Evolutionary conservation across 768 basidiomycete genomes (phyloP).

Genomic region (Lentinula raphanica): DNA sequence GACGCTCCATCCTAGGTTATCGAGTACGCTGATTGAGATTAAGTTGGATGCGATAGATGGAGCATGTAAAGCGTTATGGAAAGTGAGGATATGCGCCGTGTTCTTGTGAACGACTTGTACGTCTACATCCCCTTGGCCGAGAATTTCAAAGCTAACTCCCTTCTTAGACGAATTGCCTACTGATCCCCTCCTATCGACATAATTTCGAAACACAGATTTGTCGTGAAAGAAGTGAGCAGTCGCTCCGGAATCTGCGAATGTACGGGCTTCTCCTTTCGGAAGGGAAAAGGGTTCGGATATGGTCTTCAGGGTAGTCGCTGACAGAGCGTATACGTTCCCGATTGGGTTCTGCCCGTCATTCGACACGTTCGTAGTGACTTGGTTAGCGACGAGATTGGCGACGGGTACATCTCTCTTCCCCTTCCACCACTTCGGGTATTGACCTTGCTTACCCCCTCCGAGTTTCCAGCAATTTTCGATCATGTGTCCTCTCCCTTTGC

Average conservation of each 20-base stretch:
- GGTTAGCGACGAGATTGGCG: too few relatives aligned
- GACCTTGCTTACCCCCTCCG: too few relatives aligned
- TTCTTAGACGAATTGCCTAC: background rate
- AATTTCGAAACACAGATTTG: background rate
- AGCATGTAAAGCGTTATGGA: constrained; percentile 10
- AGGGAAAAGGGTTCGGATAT: too few relatives aligned
- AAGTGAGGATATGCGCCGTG: background rate
- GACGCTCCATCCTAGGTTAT: background rate
- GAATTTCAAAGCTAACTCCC: background rate
- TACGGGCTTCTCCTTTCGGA: too few relatives aligned
- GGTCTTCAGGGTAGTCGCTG: too few relatives aligned
- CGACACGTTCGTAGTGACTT: too few relatives aligned
- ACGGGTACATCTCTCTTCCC: too few relatives aligned
- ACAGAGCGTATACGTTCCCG: too few relatives aligned
- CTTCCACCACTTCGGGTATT: too few relatives aligned
- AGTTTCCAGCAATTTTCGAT: too few relatives aligned
- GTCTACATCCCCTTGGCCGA: constrained; percentile 1
- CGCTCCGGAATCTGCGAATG: constrained; percentile 13
- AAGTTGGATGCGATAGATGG: constrained; percentile 11
- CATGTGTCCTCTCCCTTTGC: too few relatives aligned
- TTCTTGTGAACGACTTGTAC: background rate
- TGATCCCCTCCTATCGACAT: background rate
- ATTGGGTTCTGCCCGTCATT: too few relatives aligned
- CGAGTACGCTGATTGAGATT: constrained; percentile 7
- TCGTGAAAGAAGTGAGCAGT: constrained; percentile 7